A percentile compares a stretch with the other conserved stretches of the same genome.
Evolutionary conservation across 371 early-diverging fungal genomes (phyloP).

Genomic region (Umbelopsis sp.): DNA sequence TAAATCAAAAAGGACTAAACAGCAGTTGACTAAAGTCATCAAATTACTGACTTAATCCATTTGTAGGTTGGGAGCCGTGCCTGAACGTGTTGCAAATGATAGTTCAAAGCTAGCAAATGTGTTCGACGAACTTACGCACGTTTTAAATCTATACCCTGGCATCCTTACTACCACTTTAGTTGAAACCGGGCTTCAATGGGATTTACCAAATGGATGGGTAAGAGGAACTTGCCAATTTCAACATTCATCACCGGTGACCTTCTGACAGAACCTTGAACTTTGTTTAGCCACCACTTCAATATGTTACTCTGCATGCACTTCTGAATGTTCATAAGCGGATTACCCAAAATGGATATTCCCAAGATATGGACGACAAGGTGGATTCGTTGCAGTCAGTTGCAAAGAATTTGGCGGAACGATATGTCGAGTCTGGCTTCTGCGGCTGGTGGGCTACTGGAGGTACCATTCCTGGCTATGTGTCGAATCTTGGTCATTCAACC

Average conservation of each 20-base stretch:
- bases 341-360: not conserved
- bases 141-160: conserved; percentile 53
- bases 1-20: not conserved
- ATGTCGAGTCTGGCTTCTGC: conserved; percentile 67
- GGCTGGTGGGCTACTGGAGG: conserved; percentile 78
- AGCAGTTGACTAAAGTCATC: too few relatives aligned
- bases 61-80: conserved; percentile 43
- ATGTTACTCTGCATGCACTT: conserved; percentile 60
- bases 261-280: not conserved
- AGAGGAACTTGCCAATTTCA: not conserved
- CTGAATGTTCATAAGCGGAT: conserved; percentile 25
- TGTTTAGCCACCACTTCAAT: conserved; percentile 50
- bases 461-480: conserved; percentile 43
- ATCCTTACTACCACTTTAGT: conserved; percentile 70
- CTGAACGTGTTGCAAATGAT: conserved; percentile 30
- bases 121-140: conserved; percentile 36
- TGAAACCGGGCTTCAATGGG: conserved; percentile 83
- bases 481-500: conserved; percentile 29
- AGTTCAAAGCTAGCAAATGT: conserved; percentile 25
- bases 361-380: not conserved
- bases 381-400: conserved; percentile 34
- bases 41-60: not conserved
- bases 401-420: conserved; percentile 60
- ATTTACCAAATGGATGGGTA: conserved; percentile 84
- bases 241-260: not conserved